A percentile compares a stretch with the other conserved stretches of the same genome.
Conservation (phyloP, 176 grass and related monocot species). For the Triticum aestivum region IWGSC_CS_RefSeq_v2.1 NC_057806.1:584486613-584487112, state of each 20-base stretch:
- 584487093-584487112: too few species aligned
- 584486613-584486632: too few species aligned
- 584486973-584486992: too few species aligned
- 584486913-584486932: too few species aligned
- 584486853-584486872: not conserved
- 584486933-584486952: not conserved
- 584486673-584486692: not conserved
- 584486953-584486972: not conserved
- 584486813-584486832: not conserved
- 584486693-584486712: not conserved
- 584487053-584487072: not conserved
- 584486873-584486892: too few species aligned
- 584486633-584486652: too few species aligned
- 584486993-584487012: too few species aligned
- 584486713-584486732: slow-evolving; percentile 35
- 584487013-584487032: not conserved
- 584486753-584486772: not conserved
- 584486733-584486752: not conserved
- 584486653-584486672: not conserved
- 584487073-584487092: not conserved
- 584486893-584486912: too few species aligned
- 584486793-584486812: slow-evolving; percentile 25
- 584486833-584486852: not conserved
- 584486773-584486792: not conserved
- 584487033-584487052: not conserved